Base-by-base conservation (phyloP, 306 rosid genomes). In the Corylus avellana region DNA sequence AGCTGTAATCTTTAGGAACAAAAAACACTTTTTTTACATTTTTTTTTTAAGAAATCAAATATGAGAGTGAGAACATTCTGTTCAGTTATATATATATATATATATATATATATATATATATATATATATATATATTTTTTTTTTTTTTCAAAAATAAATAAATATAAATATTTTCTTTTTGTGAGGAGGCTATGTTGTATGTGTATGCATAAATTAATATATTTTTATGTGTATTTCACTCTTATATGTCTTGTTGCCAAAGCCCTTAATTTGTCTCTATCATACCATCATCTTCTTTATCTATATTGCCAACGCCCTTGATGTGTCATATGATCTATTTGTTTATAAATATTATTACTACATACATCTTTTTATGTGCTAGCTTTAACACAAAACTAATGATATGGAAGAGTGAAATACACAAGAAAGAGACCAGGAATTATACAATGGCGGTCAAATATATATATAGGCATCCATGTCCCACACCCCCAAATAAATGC, bases 371-470 rank as follows among this genome's bases (percentile, higher is more conserved):
- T 53, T 14, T 53, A 3, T 14, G 57, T 49, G 39, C 2, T 35
- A 35, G 39, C 39, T 35, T 35, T 35, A 35, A 35, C 39, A 35
- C 39, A 35, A 35, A 35, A 35, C 39, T 35, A 35, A 35, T 35
- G 2, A 35, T 35, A 35, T 35, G 39, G 39, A 35, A 1, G 3
- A 35, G 3, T 35, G 39, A 35, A 35, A 35, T 35, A 3, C 39
- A 35, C 39, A 35, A 1, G 39, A 35, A 35, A 35, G 2, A 35
- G 2, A 35, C 39, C 77, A 70, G 39, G 46, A 84, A 57, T 72
- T 54, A 75, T 70, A 80, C 75, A 51, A 47, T 37, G 91, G 92
- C 92, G 96, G 93, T 92, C 86, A 12, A 22, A 22, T 22, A 22
- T 22, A 22, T 22, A 22, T 22, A 22, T 22, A 22, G 0, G 22